A percentile compares a stretch with the other conserved stretches of the same genome.
Conservation (phyloP, 192 early-diverging fungal species). For the Mortierella claussenii region DNA sequence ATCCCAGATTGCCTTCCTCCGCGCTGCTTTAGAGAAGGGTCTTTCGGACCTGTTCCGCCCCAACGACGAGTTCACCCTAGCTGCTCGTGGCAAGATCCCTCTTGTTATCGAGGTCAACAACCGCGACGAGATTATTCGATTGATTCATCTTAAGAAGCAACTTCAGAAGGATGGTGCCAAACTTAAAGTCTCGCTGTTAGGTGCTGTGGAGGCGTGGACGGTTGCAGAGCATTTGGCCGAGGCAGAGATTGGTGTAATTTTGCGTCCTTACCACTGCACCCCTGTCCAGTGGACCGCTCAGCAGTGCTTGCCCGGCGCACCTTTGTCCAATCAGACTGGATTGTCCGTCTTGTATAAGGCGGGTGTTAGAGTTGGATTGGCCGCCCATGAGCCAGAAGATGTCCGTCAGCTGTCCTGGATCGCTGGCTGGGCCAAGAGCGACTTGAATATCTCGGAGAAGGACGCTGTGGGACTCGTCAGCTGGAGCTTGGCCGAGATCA, state of each 20-base stretch:
- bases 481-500: constrained; percentile 76
- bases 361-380: constrained; percentile 71
- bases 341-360: constrained; percentile 62
- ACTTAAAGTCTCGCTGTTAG: constrained; percentile 62
- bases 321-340: constrained; percentile 60
- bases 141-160: constrained; percentile 68
- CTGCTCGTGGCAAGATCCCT: constrained; percentile 62
- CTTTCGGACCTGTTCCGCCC: constrained; percentile 18
- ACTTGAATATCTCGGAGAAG: constrained; percentile 58
- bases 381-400: constrained; percentile 60
- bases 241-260: constrained; percentile 69
- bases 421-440: constrained; percentile 75
- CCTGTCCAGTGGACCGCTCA: constrained; percentile 69
- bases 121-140: constrained; percentile 72
- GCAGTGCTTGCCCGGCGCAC: constrained; percentile 67
- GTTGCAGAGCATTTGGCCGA: constrained; percentile 67
- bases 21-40: constrained; percentile 53
- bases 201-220: constrained; percentile 75
- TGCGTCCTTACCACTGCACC: constrained; percentile 71
- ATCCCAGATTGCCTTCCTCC: constrained; percentile 61
- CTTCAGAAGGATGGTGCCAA: constrained; percentile 52
- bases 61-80: constrained; percentile 51
- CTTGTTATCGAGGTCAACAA: constrained; percentile 59
- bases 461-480: constrained; percentile 78
- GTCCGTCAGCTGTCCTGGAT: constrained; percentile 79